Conservation (phyloP, 352 stramenopile genomes). For the Globisporangium viniferum region DNA sequence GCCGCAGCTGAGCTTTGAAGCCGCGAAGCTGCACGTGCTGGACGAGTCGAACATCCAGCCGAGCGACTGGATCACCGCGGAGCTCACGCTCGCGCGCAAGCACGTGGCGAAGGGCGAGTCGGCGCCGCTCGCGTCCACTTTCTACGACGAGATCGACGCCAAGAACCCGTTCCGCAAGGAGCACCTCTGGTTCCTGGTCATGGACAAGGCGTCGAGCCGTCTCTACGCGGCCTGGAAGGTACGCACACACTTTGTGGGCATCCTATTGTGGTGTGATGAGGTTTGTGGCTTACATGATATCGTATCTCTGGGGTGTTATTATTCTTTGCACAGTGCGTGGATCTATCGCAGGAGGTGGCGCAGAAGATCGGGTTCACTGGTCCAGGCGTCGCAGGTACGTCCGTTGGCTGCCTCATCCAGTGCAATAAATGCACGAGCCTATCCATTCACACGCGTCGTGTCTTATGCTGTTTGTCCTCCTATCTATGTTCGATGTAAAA, state of each 20-base stretch:
- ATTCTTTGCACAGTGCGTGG: conserved; percentile 31
- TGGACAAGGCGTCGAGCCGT: conserved; percentile 53
- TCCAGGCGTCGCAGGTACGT: conserved; percentile 47
- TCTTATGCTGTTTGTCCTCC: background rate
- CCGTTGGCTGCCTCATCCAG: background rate
- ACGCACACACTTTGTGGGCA: background rate
- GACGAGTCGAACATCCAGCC: conserved; percentile 71
- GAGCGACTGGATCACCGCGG: conserved; percentile 75
- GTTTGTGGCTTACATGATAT: background rate
- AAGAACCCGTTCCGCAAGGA: conserved; percentile 72
- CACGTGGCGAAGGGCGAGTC: conserved; percentile 38
- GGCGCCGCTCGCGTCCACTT: conserved; percentile 54
- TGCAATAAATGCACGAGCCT: background rate
- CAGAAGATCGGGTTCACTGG: conserved; percentile 65
- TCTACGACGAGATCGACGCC: conserved; percentile 71
- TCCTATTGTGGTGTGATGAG: background rate
- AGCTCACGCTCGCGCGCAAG: conserved; percentile 46
- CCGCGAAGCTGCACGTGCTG: conserved; percentile 48
- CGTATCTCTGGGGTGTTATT: conserved; percentile 1
- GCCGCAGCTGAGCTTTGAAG: conserved; percentile 28
- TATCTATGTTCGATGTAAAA: background rate
- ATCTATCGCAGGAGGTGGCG: conserved; percentile 45
- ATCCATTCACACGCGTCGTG: background rate
- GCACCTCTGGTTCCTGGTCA: conserved; percentile 66
- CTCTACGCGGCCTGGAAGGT: conserved; percentile 75